Percentiles rank a stretch among this genome's conserved stretches.
Evolutionary conservation across 1,284 basidiomycete species (phyloP).

Genomic region (Rhodotorula glutinis): DNA sequence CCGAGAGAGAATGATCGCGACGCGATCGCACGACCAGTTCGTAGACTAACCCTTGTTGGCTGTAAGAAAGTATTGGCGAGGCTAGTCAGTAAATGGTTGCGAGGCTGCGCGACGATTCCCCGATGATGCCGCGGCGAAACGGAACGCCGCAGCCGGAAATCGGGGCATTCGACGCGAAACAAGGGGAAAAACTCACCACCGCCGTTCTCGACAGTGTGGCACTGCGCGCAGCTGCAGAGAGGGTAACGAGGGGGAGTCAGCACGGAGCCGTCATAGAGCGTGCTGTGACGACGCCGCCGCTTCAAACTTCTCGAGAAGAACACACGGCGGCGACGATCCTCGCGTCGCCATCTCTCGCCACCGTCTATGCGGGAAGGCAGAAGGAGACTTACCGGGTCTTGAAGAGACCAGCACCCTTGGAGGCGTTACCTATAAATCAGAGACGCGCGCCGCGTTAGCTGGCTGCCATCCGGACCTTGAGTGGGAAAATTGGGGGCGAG

Average conservation of each 20-base stretch:
- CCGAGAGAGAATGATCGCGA: background rate
- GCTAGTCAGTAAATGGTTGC: background rate
- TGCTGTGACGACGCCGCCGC: too few species aligned
- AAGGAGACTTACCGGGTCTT: conserved; percentile 37
- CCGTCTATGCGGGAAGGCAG: background rate
- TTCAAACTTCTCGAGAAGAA: too few species aligned
- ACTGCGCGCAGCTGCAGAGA: conserved; percentile 78
- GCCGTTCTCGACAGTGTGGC: conserved; percentile 83
- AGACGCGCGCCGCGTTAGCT: background rate
- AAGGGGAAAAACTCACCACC: conserved; percentile 57
- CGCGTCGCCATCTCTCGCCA: background rate
- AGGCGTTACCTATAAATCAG: conserved; percentile 65
- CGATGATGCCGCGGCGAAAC: background rate
- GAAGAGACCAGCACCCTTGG: conserved; percentile 69
- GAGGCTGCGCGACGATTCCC: too few species aligned
- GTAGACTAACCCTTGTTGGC: conserved; percentile 39
- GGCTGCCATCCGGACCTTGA: background rate
- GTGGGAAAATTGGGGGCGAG: background rate
- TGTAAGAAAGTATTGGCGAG: background rate
- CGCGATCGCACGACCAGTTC: background rate
- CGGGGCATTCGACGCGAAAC: too few species aligned
- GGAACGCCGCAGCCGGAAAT: background rate
- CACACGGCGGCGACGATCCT: background rate
- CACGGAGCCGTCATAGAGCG: too few species aligned
- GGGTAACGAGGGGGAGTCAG: background rate